These are phyloP conservation scores for Eucalyptus leucophloia DNA, from an alignment of 345 rosid species.

Conservation along the genomic window DNA sequence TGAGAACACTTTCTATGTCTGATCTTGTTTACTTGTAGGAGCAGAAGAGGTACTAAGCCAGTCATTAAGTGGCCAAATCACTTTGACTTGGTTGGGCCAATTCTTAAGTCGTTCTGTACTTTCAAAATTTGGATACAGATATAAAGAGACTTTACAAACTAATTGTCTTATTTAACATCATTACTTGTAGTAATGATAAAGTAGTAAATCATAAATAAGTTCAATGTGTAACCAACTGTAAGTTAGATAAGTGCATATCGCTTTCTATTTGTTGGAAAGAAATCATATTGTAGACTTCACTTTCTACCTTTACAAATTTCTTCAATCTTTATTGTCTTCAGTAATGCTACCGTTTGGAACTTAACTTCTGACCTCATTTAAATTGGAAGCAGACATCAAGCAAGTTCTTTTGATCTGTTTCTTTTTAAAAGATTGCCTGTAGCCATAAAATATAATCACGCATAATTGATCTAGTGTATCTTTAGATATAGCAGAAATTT, in stretches of 20 bases:
- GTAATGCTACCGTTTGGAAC: neutral
- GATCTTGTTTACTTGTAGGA: neutral
- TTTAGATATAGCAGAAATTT: neutral
- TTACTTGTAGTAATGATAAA: neutral
- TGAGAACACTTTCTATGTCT: neutral
- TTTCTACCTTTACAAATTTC: neutral
- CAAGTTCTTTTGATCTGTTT: neutral
- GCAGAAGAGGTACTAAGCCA: neutral
- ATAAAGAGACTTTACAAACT: neutral
- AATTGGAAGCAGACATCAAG: neutral
- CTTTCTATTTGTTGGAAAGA: neutral
- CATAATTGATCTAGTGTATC: neutral
- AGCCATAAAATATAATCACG: neutral
- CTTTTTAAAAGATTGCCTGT: neutral
- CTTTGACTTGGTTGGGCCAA: neutral
- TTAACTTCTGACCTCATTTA: neutral
- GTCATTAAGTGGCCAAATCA: neutral
- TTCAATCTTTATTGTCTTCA: neutral
- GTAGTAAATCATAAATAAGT: neutral
- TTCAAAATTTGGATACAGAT: neutral
- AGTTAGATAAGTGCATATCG: neutral
- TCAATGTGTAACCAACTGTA: neutral
- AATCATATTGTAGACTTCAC: neutral
- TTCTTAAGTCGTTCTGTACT: neutral
- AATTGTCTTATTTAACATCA: neutral